Conservation (phyloP, 176 grass and related monocot species). For the Eleusine indica region DNA sequence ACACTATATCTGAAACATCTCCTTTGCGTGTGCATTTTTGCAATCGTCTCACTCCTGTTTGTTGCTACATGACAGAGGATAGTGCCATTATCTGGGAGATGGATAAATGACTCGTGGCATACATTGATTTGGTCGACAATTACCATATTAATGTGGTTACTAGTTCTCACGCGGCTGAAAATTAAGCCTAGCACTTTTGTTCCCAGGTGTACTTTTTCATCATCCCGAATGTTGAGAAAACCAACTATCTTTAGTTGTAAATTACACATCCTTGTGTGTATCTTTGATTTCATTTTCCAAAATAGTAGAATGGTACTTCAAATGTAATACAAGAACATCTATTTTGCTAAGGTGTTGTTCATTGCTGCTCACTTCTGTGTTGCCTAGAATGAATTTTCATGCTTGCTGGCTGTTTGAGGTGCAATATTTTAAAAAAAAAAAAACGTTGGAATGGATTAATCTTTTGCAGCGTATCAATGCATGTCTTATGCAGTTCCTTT, state of each 20-base stretch:
- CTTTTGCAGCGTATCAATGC: background rate
- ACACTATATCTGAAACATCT: background rate
- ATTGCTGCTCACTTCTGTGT: background rate
- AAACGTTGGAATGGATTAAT: background rate
- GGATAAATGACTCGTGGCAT: constrained; percentile 41
- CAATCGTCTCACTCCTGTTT: constrained; percentile 28
- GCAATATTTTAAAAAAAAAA: background rate
- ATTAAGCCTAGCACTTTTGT: background rate
- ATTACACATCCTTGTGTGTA: background rate
- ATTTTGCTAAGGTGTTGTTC: background rate
- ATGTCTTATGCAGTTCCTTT: background rate
- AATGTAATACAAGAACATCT: background rate
- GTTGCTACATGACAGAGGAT: constrained; percentile 68
- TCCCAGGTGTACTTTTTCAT: background rate
- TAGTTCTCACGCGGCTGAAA: background rate
- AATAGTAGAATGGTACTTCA: background rate
- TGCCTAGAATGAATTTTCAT: background rate
- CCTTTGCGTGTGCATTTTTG: background rate
- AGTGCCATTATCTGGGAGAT: constrained; percentile 77
- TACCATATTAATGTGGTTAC: background rate
- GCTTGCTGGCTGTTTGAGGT: background rate
- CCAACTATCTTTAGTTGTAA: background rate
- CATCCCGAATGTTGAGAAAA: background rate
- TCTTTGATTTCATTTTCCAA: background rate
- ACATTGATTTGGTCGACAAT: constrained; percentile 7